phyloP scores from a whole-genome alignment of 306 rosid species.

The Corylus americana region DNA sequence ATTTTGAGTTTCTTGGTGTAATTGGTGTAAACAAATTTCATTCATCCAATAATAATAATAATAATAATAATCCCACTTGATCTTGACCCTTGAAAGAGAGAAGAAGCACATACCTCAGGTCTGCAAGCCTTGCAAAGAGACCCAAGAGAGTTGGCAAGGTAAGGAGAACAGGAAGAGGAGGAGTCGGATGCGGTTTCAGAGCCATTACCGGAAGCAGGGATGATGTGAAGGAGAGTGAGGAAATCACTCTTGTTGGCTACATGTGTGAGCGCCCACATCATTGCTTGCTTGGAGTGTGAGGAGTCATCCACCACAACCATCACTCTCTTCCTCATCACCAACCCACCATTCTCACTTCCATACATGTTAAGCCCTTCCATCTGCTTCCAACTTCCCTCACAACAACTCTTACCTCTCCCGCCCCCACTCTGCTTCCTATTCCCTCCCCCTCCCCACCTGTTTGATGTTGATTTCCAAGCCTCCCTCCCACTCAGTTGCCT shows the following conservation, averaged over 20 bases:
- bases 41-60: too few species aligned
- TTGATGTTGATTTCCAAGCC: conserved; percentile 64
- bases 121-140: conserved; percentile 85
- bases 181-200: conserved; percentile 22
- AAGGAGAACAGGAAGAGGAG: conserved; percentile 51
- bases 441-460: conserved; percentile 66
- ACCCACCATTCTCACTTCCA: conserved; percentile 44
- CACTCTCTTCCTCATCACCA: conserved; percentile 69
- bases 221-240: conserved; percentile 76
- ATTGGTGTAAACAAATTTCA: too few species aligned
- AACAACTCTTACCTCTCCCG: background rate
- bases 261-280: conserved; percentile 94
- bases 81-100: background rate
- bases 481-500: conserved; percentile 68
- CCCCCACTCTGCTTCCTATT: conserved; percentile 33
- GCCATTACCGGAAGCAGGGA: conserved; percentile 39
- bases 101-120: conserved; percentile 65
- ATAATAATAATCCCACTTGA: background rate
- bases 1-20: too few species aligned
- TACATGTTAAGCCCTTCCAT: conserved; percentile 65
- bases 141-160: conserved; percentile 71
- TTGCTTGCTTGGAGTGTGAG: conserved; percentile 79
- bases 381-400: conserved; percentile 45
- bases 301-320: conserved; percentile 86
- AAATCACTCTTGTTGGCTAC: conserved; percentile 76